Evolutionary conservation across 2,329 filamentous ascomycete species (phyloP).

Genomic region (Cladosporium sp.): DNA sequence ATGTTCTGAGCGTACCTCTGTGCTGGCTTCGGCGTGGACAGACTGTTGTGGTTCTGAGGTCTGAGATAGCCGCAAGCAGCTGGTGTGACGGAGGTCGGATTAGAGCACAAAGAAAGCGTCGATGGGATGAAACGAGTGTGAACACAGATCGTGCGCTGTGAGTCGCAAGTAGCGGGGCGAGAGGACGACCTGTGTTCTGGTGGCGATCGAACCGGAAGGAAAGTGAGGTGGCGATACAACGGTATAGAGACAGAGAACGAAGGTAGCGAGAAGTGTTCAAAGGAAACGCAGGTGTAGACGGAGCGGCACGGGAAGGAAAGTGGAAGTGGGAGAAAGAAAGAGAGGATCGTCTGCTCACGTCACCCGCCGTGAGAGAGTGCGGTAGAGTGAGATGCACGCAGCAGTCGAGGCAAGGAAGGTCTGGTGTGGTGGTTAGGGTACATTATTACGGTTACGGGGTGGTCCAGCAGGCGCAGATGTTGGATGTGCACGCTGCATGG

Average conservation of each 20-base stretch:
- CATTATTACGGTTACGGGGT: too few species aligned
- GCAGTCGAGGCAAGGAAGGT: neutral
- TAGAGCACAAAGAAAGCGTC: conserved; percentile 9
- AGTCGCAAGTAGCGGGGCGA: neutral
- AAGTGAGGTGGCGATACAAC: neutral
- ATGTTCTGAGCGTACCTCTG: conserved; percentile 9
- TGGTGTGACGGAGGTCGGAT: neutral
- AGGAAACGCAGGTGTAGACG: neutral
- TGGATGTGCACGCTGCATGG: neutral
- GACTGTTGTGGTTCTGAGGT: neutral
- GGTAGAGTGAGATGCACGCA: too few species aligned
- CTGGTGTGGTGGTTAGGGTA: too few species aligned
- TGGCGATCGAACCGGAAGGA: neutral
- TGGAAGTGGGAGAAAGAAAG: neutral
- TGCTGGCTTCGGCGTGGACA: conserved; percentile 6
- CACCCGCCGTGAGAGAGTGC: neutral
- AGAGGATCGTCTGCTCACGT: neutral
- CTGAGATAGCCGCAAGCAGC: conserved; percentile 1
- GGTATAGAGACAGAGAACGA: neutral
- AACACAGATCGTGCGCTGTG: conserved; percentile 7
- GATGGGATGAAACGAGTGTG: conserved; percentile 5
- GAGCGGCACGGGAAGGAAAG: neutral
- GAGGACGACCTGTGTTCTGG: too few species aligned
- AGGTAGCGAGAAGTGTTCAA: neutral
- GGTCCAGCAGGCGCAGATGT: conserved; percentile 3